phyloP scores from a whole-genome alignment of 148 eudicot species.

The Rhododendron vialii region DNA sequence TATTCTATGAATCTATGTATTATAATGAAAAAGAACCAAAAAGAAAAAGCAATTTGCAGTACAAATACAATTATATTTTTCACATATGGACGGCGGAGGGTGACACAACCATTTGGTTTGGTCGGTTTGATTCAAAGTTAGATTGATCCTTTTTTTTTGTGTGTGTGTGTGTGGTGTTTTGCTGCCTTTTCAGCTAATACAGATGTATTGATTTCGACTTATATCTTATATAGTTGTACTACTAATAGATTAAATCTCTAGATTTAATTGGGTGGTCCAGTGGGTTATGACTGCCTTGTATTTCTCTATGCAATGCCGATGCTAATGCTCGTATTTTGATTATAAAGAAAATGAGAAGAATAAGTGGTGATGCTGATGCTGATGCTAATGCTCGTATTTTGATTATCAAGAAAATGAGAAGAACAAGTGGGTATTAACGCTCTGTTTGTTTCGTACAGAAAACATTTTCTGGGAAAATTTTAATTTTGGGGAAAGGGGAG shows the following conservation, averaged over 20 bases:
- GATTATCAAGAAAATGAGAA: neutral
- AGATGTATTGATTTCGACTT: neutral
- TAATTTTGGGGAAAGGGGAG: no score
- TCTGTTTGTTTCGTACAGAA: no score
- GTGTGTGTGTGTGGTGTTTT: neutral
- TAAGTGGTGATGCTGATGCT: neutral
- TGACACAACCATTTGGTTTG: neutral
- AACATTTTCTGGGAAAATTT: no score
- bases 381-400: neutral
- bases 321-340: neutral
- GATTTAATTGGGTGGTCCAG: neutral
- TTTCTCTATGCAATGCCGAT: neutral
- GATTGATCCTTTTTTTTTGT: neutral
- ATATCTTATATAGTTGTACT: neutral
- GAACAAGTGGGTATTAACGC: neutral
- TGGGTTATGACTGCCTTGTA: neutral
- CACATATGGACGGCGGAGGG: neutral
- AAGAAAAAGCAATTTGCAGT: neutral
- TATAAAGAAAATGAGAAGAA: neutral
- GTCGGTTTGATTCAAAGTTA: neutral
- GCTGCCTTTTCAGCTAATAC: neutral
- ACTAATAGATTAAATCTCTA: neutral
- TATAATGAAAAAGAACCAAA: neutral
- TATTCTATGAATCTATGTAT: neutral
- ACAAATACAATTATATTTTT: neutral